Conservation (phyloP, 192 early-diverging fungal species). For the Mortierella hygrophila region DNA sequence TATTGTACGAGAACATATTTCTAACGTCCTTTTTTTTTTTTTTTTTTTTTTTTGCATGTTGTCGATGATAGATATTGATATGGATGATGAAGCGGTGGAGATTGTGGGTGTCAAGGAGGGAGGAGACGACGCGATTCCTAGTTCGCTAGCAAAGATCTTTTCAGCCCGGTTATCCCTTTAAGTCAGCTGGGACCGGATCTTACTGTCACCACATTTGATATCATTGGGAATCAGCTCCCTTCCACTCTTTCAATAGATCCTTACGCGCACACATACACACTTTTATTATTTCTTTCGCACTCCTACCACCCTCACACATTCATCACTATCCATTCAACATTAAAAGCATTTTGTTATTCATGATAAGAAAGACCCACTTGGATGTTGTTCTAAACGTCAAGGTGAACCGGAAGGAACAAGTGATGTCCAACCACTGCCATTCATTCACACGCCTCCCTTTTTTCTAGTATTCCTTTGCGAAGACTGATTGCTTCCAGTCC, state of each 20-base stretch:
- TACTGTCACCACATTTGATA: background rate
- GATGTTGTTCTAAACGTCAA: background rate
- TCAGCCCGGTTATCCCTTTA: conserved; percentile 48
- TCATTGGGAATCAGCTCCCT: background rate
- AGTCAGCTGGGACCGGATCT: background rate
- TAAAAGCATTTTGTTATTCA: background rate
- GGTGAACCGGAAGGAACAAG: no score
- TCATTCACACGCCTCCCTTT: no score
- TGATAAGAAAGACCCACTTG: background rate
- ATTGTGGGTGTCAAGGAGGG: background rate
- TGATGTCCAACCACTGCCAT: no score
- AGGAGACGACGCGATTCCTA: conserved; percentile 22
- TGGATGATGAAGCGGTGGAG: conserved; percentile 18
- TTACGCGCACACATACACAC: background rate
- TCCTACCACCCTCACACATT: background rate
- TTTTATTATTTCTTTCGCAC: background rate
- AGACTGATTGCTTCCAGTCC: no score
- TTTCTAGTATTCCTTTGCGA: no score
- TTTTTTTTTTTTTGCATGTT: conserved; percentile 15
- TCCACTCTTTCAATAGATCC: background rate
- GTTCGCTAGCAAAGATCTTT: conserved; percentile 36
- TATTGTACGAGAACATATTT: background rate
- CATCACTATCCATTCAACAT: background rate
- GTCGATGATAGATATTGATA: conserved; percentile 31
- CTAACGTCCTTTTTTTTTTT: background rate